Evolutionary conservation across 208 protist genomes (phyloP).

Genomic region (Trypanosoma lewisi): DNA sequence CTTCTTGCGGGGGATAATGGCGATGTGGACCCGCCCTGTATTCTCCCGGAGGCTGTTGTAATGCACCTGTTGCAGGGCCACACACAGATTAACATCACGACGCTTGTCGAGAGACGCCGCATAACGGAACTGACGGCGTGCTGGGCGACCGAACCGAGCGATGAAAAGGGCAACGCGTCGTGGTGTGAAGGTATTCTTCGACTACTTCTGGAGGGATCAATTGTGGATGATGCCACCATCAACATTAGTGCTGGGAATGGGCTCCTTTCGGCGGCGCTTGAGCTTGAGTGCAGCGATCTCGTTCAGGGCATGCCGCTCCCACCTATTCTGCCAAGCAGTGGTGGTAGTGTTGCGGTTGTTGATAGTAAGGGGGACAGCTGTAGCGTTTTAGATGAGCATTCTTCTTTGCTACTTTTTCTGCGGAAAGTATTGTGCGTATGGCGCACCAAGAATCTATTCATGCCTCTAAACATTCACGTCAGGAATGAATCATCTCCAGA

Average conservation of each 20-base stretch:
- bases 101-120: constrained; percentile 17
- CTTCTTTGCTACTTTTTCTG: constrained; percentile 37
- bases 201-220: constrained; percentile 18
- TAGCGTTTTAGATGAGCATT: constrained; percentile 1
- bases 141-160: neutral
- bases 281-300: constrained; percentile 14
- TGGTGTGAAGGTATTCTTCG: constrained; percentile 24
- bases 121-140: constrained; percentile 6
- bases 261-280: constrained; percentile 11
- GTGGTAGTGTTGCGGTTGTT: neutral
- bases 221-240: constrained; percentile 2
- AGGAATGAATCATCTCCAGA: neutral
- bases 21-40: too few species aligned
- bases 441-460: constrained; percentile 61
- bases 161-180: neutral
- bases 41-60: constrained; percentile 5
- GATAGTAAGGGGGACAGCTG: neutral
- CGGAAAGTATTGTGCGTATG: constrained; percentile 37
- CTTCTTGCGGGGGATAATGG: constrained; percentile 7
- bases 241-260: constrained; percentile 32
- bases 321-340: too few species aligned
- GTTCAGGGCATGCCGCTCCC: constrained; percentile 3
- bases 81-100: constrained; percentile 17
- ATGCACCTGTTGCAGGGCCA: constrained; percentile 9
- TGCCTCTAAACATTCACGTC: neutral